These are phyloP conservation scores for Harringtonia aguacate DNA, from an alignment of 2,329 filamentous ascomycete genomes.

Conservation along the genomic window DNA sequence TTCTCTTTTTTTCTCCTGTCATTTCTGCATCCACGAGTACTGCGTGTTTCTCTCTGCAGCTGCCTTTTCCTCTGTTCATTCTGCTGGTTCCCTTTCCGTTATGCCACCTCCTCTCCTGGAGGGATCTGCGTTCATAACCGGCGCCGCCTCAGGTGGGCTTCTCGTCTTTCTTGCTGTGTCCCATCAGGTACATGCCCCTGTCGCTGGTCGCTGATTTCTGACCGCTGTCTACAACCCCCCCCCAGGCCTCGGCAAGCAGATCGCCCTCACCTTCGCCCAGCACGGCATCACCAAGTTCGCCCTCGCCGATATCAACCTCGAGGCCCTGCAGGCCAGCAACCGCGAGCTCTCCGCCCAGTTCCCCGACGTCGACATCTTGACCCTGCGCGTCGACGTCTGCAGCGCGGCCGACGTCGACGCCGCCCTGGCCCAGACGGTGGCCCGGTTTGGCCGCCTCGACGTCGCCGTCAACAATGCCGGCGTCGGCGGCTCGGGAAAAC, in stretches of 20 bases:
- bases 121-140: slow-evolving; percentile 11
- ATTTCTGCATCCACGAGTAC: no score
- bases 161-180: no score
- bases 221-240: no score
- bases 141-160: slow-evolving; percentile 7
- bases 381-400: slow-evolving; percentile 33
- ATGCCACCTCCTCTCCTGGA: slow-evolving; percentile 8
- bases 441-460: slow-evolving; percentile 41
- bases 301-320: slow-evolving; percentile 31
- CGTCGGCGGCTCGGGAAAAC: slow-evolving; percentile 27
- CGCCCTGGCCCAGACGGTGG: slow-evolving; percentile 27
- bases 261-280: slow-evolving; percentile 33
- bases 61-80: no score
- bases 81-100: no score
- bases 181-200: no score
- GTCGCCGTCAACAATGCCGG: slow-evolving; percentile 46
- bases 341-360: slow-evolving; percentile 23
- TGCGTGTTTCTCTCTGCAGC: no score
- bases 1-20: no score
- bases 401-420: slow-evolving; percentile 30
- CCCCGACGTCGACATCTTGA: slow-evolving; percentile 22
- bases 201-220: no score
- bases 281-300: slow-evolving; percentile 36
- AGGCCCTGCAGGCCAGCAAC: slow-evolving; percentile 20
- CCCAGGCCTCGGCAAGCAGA: slow-evolving; percentile 36